These are phyloP conservation scores for Saturnispora zaruensis DNA, from an alignment of 805 yeast genomes.

Conservation along the genomic window DNA sequence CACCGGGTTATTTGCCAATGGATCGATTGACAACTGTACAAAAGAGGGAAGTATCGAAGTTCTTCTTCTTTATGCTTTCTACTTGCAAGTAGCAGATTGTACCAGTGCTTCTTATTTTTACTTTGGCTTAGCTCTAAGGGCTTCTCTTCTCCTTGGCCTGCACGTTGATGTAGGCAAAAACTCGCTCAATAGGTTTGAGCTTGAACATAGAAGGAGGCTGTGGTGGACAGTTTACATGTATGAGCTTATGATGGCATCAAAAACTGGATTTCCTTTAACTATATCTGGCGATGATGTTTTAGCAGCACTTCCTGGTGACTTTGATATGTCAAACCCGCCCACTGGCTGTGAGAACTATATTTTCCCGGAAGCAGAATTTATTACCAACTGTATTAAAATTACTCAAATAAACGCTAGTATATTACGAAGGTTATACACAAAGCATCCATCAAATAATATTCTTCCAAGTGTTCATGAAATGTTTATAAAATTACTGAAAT, in stretches of 20 bases:
- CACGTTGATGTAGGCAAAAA: slow-evolving; percentile 78
- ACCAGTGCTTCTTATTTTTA: slow-evolving; percentile 75
- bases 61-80: slow-evolving; percentile 64
- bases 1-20: slow-evolving; percentile 68
- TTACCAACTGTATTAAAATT: slow-evolving; percentile 67
- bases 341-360: slow-evolving; percentile 54
- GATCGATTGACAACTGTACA: slow-evolving; percentile 70
- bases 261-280: slow-evolving; percentile 72
- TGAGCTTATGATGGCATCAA: slow-evolving; percentile 68
- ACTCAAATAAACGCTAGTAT: slow-evolving; percentile 74
- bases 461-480: slow-evolving; percentile 64
- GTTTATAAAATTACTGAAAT: slow-evolving; percentile 54
- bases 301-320: slow-evolving; percentile 66
- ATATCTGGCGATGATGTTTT: slow-evolving; percentile 77
- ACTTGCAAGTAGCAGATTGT: slow-evolving; percentile 76
- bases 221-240: slow-evolving; percentile 36
- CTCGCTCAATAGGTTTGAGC: slow-evolving; percentile 39
- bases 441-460: slow-evolving; percentile 69
- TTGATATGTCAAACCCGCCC: slow-evolving; percentile 56
- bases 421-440: slow-evolving; percentile 59
- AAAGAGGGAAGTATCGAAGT: slow-evolving; percentile 78
- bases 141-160: slow-evolving; percentile 66
- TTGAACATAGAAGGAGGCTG: slow-evolving; percentile 39
- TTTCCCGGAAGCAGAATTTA: slow-evolving; percentile 71
- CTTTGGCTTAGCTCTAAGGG: slow-evolving; percentile 66